Conservation (phyloP, 768 basidiomycete species). For the Mrakia blollopis region DNA sequence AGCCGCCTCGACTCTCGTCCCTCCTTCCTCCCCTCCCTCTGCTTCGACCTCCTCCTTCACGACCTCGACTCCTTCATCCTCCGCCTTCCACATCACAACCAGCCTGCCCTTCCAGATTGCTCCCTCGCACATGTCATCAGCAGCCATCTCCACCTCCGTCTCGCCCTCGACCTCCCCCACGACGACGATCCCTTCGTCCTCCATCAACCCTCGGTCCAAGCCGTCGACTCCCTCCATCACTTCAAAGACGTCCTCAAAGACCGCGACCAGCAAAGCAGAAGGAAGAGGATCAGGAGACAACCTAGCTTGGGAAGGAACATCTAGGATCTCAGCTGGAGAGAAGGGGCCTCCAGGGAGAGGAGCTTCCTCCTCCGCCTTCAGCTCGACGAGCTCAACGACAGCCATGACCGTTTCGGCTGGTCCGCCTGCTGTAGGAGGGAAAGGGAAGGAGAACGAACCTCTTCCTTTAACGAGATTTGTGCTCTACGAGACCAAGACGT, state of each 20-base stretch:
- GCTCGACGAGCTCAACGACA: not conserved
- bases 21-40: not conserved
- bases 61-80: not conserved
- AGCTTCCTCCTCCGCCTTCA: not conserved
- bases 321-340: not conserved
- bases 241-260: not conserved
- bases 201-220: not conserved
- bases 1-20: not conserved
- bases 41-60: not conserved
- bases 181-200: not conserved
- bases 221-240: not conserved
- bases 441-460: conserved; percentile 18
- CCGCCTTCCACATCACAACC: not conserved
- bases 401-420: not conserved
- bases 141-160: not conserved
- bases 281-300: not conserved
- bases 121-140: not conserved
- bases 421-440: not conserved
- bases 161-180: not conserved
- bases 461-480: conserved; percentile 70
- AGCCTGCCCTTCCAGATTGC: not conserved
- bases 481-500: conserved; percentile 79
- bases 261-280: not conserved
- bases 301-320: not conserved
- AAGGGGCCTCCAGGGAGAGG: not conserved